Conservation (phyloP, 1,284 basidiomycete species). For the Gymnopus androsaceus region DNA sequence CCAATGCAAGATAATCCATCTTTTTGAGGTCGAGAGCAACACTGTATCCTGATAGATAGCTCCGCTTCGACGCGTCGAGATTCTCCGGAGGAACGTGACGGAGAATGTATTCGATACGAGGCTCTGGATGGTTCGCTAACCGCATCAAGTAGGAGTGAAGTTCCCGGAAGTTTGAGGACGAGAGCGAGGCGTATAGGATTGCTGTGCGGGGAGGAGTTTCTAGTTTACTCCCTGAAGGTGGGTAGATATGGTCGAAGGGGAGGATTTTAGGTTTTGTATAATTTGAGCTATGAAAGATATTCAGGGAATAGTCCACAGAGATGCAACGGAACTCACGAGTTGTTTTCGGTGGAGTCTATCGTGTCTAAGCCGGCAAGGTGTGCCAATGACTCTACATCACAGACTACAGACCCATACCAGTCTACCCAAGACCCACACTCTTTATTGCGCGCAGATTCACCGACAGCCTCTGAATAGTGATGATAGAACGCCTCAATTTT, state of each 20-base stretch:
- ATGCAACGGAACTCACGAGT: constrained; percentile 13
- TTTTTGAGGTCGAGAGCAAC: constrained; percentile 94
- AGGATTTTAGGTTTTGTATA: constrained; percentile 49
- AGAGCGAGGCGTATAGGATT: constrained; percentile 71
- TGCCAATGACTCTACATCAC: constrained; percentile 65
- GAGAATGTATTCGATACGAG: constrained; percentile 72
- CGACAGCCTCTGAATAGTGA: constrained; percentile 53
- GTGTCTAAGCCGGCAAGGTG: constrained; percentile 58
- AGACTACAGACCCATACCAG: constrained; percentile 80
- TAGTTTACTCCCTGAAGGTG: constrained; percentile 41
- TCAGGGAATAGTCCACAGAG: not conserved
- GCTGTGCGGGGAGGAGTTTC: constrained; percentile 57
- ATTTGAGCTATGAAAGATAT: constrained; percentile 18
- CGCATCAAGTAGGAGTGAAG: constrained; percentile 66
- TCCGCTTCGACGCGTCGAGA: constrained; percentile 29
- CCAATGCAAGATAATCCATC: constrained; percentile 93
- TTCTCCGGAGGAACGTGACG: constrained; percentile 58
- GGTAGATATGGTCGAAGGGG: constrained; percentile 73
- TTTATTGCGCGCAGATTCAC: constrained; percentile 31
- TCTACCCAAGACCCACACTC: constrained; percentile 85
- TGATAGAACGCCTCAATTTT: constrained; percentile 75
- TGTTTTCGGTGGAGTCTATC: constrained; percentile 44
- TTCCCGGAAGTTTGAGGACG: constrained; percentile 61
- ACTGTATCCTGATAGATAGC: constrained; percentile 83
- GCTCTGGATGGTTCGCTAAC: constrained; percentile 45